Conservation (phyloP, 2,329 filamentous ascomycete species). For the Penicillium sclerotigenum region DNA sequence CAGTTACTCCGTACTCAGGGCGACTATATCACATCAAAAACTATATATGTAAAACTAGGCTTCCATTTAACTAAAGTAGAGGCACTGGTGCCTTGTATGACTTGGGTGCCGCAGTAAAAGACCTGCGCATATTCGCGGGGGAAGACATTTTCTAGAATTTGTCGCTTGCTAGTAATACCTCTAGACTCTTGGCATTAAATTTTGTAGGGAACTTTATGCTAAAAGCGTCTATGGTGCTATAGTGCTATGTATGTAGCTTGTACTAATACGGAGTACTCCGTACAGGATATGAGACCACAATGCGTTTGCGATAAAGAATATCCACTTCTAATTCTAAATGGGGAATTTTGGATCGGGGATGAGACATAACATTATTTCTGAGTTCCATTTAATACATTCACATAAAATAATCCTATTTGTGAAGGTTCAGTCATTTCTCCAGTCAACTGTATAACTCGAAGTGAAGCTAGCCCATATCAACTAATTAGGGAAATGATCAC, state of each 20-base stretch:
- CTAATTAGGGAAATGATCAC: neutral
- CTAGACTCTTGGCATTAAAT: neutral
- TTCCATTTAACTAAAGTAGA: neutral
- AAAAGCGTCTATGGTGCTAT: neutral
- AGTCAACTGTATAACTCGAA: neutral
- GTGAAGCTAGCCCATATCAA: neutral
- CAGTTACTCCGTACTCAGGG: neutral
- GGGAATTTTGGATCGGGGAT: neutral
- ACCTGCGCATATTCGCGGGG: neutral
- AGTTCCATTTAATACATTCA: neutral
- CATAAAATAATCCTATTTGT: neutral
- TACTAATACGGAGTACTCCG: neutral
- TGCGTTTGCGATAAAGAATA: neutral
- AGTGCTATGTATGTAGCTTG: neutral
- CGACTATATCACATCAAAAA: neutral
- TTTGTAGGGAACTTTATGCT: neutral
- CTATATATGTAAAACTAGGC: neutral
- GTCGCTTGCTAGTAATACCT: neutral
- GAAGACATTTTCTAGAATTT: neutral
- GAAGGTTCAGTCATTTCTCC: neutral
- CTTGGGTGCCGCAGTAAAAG: neutral
- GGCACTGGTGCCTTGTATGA: neutral
- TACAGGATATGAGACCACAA: neutral
- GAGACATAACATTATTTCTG: neutral
- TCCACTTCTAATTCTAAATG: neutral